A percentile compares a stretch with the other conserved stretches of the same genome.
Conservation (phyloP, 768 basidiomycete species). For the Phlegmacium glaucopus region DNA sequence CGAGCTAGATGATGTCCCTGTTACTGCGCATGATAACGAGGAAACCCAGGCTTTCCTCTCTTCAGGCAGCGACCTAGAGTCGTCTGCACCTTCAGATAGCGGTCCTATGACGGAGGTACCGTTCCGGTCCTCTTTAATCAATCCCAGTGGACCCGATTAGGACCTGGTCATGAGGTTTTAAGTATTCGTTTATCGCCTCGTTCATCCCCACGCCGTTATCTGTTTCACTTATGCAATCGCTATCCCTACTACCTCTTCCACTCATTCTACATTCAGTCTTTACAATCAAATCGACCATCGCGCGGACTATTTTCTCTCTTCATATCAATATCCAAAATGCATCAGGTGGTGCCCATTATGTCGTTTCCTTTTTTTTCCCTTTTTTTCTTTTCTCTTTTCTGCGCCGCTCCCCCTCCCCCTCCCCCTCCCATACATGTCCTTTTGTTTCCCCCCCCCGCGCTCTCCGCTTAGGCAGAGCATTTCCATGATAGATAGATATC, state of each 20-base stretch:
- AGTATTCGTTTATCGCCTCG: neutral
- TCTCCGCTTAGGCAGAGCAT: conserved; percentile 2
- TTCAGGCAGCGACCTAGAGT: conserved; percentile 33
- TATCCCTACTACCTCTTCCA: conserved; percentile 7
- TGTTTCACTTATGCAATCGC: conserved; percentile 2
- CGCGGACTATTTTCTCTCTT: conserved; percentile 9
- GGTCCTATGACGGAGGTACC: conserved; percentile 48
- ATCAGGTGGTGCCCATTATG: neutral
- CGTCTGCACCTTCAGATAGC: conserved; percentile 18
- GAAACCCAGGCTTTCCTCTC: conserved; percentile 19
- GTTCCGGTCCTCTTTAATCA: conserved; percentile 29
- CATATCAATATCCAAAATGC: neutral
- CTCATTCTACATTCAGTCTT: conserved; percentile 17
- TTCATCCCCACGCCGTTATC: conserved; percentile 4
- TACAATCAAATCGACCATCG: conserved; percentile 16
- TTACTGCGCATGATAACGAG: conserved; percentile 16
- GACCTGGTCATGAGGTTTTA: conserved; percentile 7
- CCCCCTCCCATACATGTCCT: no score
- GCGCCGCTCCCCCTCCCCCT: no score
- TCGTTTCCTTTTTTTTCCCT: conserved; percentile 1
- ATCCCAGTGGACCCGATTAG: conserved; percentile 12
- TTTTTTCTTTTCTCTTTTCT: conserved; percentile 1
- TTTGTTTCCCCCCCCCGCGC: no score
- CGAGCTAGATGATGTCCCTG: conserved; percentile 41
- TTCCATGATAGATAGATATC: conserved; percentile 10